phyloP scores from a whole-genome alignment of 176 grass and related monocot genomes.

The Miscanthus lutarioriparius region DNA sequence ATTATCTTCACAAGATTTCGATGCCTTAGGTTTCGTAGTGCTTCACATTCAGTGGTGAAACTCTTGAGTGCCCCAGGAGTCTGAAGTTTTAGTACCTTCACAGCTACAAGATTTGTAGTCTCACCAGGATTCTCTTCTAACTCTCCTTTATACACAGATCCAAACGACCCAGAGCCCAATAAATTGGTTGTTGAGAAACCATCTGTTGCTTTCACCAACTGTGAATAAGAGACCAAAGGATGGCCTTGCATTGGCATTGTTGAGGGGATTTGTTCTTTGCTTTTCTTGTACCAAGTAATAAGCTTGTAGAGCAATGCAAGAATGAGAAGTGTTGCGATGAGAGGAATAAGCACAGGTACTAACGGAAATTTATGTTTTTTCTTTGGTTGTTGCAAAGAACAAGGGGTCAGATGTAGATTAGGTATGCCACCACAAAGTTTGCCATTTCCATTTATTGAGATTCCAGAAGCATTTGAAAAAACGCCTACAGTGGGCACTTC shows the following conservation, averaged over 20 bases:
- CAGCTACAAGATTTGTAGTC: too few species aligned
- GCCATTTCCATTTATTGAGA: slow-evolving; percentile 32
- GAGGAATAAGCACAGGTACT: slow-evolving; percentile 3
- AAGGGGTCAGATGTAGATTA: slow-evolving; percentile 19
- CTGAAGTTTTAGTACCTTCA: background rate
- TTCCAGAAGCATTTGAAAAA: slow-evolving; percentile 24
- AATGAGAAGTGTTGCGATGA: background rate
- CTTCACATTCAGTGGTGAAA: background rate
- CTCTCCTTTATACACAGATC: too few species aligned
- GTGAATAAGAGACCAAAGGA: too few species aligned
- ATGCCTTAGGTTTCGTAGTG: background rate
- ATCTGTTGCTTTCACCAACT: too few species aligned
- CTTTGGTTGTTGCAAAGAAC: background rate
- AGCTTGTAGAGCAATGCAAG: background rate
- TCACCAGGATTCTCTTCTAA: too few species aligned
- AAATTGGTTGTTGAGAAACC: too few species aligned
- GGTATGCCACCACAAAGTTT: slow-evolving; percentile 36
- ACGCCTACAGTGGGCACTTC: slow-evolving; percentile 16
- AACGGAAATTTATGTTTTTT: background rate
- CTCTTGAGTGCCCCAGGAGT: background rate
- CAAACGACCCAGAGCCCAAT: too few species aligned
- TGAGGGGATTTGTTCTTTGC: background rate
- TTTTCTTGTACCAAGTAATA: background rate
- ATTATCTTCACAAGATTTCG: background rate
- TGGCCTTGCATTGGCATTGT: background rate